phyloP scores from a whole-genome alignment of 2,329 filamentous ascomycete species.

The Ilyonectria sp. region DNA sequence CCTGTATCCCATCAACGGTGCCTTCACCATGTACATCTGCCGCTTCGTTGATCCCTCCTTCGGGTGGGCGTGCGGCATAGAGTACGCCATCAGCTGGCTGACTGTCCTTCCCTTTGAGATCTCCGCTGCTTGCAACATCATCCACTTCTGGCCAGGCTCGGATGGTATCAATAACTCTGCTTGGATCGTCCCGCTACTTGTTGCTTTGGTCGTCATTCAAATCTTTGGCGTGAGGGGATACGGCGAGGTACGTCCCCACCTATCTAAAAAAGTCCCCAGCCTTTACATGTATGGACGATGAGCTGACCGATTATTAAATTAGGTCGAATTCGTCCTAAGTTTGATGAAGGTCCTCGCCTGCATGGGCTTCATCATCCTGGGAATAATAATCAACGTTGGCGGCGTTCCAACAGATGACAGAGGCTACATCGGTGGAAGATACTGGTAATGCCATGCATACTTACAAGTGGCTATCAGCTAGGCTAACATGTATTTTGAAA shows the following conservation, averaged over 20 bases:
- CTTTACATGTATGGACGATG: not conserved
- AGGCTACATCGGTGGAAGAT: conserved; percentile 57
- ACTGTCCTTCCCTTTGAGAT: conserved; percentile 64
- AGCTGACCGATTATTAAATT: not conserved
- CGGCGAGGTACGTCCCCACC: conserved; percentile 53
- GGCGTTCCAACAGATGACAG: conserved; percentile 59
- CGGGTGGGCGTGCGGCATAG: conserved; percentile 64
- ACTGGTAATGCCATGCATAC: conserved; percentile 32
- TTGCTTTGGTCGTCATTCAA: conserved; percentile 64
- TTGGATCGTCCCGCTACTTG: conserved; percentile 67
- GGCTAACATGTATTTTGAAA: too few species aligned
- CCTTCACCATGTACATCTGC: conserved; percentile 71
- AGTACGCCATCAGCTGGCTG: conserved; percentile 59
- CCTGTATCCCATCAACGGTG: conserved; percentile 73
- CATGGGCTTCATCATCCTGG: conserved; percentile 72
- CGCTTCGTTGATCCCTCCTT: conserved; percentile 74
- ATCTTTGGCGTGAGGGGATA: conserved; percentile 67
- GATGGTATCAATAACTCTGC: conserved; percentile 60
- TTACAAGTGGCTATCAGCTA: too few species aligned
- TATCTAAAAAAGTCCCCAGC: too few species aligned
- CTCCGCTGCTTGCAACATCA: conserved; percentile 63
- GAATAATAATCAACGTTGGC: conserved; percentile 68
- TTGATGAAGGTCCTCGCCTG: conserved; percentile 73
- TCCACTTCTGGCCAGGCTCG: conserved; percentile 61
- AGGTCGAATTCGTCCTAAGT: conserved; percentile 66